Base-by-base conservation (phyloP, 1,139 yeast genomes). In the Suzukiozyma palmioleophila region DNA sequence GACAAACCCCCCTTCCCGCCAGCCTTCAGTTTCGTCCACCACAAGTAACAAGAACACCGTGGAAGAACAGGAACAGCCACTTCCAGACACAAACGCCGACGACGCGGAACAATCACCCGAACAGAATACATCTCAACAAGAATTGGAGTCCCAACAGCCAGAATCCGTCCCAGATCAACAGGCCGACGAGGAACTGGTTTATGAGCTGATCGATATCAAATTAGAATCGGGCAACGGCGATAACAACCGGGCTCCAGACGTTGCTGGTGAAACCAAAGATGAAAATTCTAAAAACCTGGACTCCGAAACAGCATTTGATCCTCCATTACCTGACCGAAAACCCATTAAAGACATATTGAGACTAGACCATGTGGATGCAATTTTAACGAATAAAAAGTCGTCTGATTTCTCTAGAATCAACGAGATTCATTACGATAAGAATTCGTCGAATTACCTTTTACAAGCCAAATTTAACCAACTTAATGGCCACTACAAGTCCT, bases 391-490 rank as follows among this genome's bases (percentile, higher is more conserved):
- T 8, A 13, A 33, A 27, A 38, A 37, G 21, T 35, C 42, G 9
- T 30, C 25, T 10, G 21, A 26, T 14, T 24, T n/a, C 37, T 16
- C 28, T 38, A 15, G 33, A 33, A 36, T 38, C 38, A 26, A 32
- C 21, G n/a, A 38, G 39, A 42, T 43, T 18, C 40, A 33, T 18
- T 61, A 57, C 42, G 55, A 60, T 42, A 52, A 56, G 27, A 34
- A 47, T 0, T 47, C 57, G 10, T 38, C 59, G n/a, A 67, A 67
- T 43, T 63, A 57, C 41, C 56, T 71, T 38, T 52, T 71, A 22
- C 66, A 64, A 43, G 58, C 71, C 26, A 66, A 66, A 36, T 62
- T 62, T 44, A 56, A 56, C 39, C 61, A 59, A 33, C 49, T 67
- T 32, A 53, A 59, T 37, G 46, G 56, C 35, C 55, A 53, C 32